Percentiles rank a stretch among this genome's conserved stretches.
phyloP scores from a whole-genome alignment of 2,329 filamentous ascomycete species.

The Claviceps spartinae region DNA sequence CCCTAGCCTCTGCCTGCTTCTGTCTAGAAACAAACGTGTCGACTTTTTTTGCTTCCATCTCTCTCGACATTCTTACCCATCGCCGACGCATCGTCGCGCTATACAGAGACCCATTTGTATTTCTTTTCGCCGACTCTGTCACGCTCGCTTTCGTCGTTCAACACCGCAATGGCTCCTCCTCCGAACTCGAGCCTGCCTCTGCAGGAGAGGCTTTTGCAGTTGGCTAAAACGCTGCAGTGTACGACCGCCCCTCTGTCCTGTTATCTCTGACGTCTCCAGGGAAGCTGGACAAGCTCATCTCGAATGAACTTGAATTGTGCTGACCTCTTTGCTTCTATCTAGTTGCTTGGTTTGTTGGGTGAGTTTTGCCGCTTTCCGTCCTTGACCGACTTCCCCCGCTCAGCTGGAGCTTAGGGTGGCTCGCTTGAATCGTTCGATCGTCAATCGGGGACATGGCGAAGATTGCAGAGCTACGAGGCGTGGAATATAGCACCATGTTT shows the following conservation, averaged over 20 bases:
- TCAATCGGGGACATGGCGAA: background rate
- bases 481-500: background rate
- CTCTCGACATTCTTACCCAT: background rate
- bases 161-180: conserved; percentile 40
- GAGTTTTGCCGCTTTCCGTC: conserved; percentile 28
- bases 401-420: background rate
- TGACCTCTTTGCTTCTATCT: conserved; percentile 18
- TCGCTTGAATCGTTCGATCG: background rate
- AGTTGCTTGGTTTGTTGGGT: conserved; percentile 76
- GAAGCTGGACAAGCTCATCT: background rate
- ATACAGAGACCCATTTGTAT: background rate
- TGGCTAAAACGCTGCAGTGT: conserved; percentile 91
- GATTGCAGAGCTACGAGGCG: background rate
- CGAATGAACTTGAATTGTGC: conserved; percentile 8
- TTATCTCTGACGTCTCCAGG: background rate
- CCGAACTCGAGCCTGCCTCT: conserved; percentile 57
- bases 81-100: background rate
- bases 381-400: conserved; percentile 3
- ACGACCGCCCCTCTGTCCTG: conserved; percentile 25
- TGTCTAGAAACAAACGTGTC: background rate
- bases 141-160: background rate
- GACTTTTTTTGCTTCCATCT: background rate
- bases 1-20: background rate
- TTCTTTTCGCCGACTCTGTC: background rate
- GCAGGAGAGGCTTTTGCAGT: conserved; percentile 56